Conservation (phyloP, 1,284 basidiomycete genomes). For the Puccinia horiana region DNA sequence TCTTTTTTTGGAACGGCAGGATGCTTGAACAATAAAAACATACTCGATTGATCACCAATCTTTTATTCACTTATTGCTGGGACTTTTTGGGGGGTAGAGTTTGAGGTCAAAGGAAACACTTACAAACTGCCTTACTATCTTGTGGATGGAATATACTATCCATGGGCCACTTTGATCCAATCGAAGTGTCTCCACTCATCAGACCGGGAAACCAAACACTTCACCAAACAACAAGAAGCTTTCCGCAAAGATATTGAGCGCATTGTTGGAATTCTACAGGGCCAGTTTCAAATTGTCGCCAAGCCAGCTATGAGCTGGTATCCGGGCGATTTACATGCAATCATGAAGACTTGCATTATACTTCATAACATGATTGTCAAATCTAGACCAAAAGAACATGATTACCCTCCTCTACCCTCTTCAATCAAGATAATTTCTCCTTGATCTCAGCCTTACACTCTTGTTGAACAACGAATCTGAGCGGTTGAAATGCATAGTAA, state of each 20-base stretch:
- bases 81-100: background rate
- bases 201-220: background rate
- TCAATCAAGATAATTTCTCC: background rate
- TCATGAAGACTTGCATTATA: conserved; percentile 1
- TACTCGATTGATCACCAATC: background rate
- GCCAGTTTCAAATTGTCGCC: background rate
- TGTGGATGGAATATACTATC: conserved; percentile 12
- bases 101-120: background rate
- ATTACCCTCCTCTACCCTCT: background rate
- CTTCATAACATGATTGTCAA: background rate
- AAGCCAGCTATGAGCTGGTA: background rate
- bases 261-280: background rate
- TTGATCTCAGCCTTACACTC: background rate
- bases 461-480: background rate
- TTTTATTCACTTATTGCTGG: conserved; percentile 11
- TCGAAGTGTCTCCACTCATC: background rate
- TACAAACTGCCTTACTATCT: conserved; percentile 31
- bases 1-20: conserved; percentile 15
- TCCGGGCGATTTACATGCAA: background rate
- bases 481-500: background rate
- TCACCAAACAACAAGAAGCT: background rate
- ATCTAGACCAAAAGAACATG: background rate
- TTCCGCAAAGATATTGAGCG: background rate
- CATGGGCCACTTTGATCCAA: conserved; percentile 31
- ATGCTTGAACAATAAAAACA: conserved; percentile 24